Percentiles rank a stretch among this genome's conserved stretches.
Conservation (phyloP, 352 stramenopile species). For the Pythium vanterpoolii region DNA sequence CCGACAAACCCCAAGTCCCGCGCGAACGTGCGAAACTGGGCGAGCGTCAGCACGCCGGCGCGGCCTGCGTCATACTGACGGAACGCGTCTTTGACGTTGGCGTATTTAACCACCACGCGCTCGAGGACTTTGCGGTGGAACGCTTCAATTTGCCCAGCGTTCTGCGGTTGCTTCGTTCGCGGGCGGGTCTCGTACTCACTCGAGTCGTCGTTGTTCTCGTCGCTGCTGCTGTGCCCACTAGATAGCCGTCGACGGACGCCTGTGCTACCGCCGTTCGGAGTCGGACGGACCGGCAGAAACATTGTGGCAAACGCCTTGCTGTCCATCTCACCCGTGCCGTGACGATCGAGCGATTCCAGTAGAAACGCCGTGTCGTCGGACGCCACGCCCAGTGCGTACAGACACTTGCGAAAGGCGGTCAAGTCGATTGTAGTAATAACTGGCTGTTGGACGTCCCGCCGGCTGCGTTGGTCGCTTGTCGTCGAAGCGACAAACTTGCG, state of each 20-base stretch:
- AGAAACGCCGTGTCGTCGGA: conserved; percentile 30
- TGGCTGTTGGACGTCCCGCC: not conserved
- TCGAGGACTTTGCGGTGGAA: conserved; percentile 63
- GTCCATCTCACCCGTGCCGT: conserved; percentile 19
- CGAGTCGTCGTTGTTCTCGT: conserved; percentile 4
- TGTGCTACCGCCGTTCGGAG: not conserved
- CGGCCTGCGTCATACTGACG: conserved; percentile 55
- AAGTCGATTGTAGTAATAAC: conserved; percentile 20
- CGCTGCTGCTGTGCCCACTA: not conserved
- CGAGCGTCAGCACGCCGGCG: conserved; percentile 34
- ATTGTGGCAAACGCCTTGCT: conserved; percentile 19
- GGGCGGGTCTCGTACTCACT: not conserved
- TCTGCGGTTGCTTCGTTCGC: no score
- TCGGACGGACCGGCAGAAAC: conserved; percentile 18
- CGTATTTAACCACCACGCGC: conserved; percentile 45
- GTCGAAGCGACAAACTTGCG: conserved; percentile 23
- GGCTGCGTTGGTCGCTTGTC: not conserved
- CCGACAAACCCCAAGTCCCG: conserved; percentile 56
- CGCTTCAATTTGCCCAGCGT: no score
- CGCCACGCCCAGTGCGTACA: conserved; percentile 32
- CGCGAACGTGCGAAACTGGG: conserved; percentile 49
- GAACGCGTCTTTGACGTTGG: conserved; percentile 66
- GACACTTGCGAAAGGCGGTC: conserved; percentile 31
- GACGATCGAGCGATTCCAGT: conserved; percentile 27
- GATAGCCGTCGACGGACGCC: not conserved